Conservation (phyloP, 164 flowering plant genomes). For the Kingdonia uniflora region DNA sequence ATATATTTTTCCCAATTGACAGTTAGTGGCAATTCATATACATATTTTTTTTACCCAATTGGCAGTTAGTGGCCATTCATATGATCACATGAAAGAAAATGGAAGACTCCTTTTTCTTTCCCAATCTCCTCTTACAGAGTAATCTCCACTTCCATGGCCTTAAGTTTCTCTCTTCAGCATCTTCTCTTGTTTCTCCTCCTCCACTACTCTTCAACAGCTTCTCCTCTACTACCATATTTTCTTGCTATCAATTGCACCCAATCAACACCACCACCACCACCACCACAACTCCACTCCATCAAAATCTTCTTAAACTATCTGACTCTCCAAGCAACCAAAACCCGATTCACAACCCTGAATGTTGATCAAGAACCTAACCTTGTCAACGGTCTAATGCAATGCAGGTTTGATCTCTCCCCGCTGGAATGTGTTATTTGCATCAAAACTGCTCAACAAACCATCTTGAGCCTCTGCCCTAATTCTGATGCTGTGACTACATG, state of each 20-base stretch:
- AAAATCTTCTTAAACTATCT: constrained; percentile 2
- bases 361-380: background rate
- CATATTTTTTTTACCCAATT: no score
- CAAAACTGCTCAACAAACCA: background rate
- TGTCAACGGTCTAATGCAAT: constrained; percentile 9
- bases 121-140: no score
- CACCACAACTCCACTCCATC: background rate
- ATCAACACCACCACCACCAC: constrained; percentile 7
- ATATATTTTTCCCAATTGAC: no score
- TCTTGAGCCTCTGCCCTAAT: background rate
- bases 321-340: background rate
- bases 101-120: no score
- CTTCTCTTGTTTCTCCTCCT: constrained; percentile 1
- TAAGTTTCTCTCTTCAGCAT: background rate
- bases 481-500: constrained; percentile 11
- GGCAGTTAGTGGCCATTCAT: no score
- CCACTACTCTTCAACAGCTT: background rate
- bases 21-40: no score
- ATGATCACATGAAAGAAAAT: no score
- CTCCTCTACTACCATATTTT: constrained; percentile 8
- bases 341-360: constrained; percentile 4
- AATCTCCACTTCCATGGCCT: background rate
- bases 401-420: constrained; percentile 12
- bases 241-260: constrained; percentile 11
- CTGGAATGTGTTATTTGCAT: constrained; percentile 6